Percentiles rank a stretch among this genome's conserved stretches.
phyloP scores from a whole-genome alignment of 2,329 filamentous ascomycete genomes.

The Epicoccum sorghinum region DNA sequence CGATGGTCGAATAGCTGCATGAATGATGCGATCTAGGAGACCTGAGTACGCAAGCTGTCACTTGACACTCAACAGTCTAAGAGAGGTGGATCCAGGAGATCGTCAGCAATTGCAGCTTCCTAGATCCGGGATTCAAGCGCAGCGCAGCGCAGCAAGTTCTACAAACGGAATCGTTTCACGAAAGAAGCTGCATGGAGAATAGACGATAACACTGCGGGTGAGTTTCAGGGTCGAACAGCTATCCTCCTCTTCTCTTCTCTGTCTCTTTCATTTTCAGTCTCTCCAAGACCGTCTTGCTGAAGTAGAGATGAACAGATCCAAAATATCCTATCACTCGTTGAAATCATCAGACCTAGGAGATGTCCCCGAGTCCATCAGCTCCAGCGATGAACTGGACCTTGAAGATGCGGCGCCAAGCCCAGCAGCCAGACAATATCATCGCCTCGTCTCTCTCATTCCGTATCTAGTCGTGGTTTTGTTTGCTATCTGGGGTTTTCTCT shows the following conservation, averaged over 20 bases:
- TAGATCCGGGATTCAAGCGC: not conserved
- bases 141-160: too few species aligned
- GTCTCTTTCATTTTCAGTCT: not conserved
- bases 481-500: conserved; percentile 2
- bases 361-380: not conserved
- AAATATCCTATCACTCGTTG: not conserved
- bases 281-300: not conserved
- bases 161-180: too few species aligned
- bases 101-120: not conserved
- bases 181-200: not conserved
- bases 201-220: not conserved
- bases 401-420: not conserved
- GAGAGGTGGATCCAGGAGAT: not conserved
- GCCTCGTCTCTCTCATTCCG: not conserved
- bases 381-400: not conserved
- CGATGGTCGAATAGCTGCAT: not conserved
- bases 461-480: not conserved
- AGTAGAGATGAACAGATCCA: not conserved
- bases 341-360: not conserved
- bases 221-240: not conserved
- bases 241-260: not conserved
- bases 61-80: not conserved
- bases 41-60: not conserved
- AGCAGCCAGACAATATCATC: not conserved
- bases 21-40: not conserved